Conservation (phyloP, 2,329 filamentous ascomycete genomes). For the Byssoonygena ceratinophila region DNA sequence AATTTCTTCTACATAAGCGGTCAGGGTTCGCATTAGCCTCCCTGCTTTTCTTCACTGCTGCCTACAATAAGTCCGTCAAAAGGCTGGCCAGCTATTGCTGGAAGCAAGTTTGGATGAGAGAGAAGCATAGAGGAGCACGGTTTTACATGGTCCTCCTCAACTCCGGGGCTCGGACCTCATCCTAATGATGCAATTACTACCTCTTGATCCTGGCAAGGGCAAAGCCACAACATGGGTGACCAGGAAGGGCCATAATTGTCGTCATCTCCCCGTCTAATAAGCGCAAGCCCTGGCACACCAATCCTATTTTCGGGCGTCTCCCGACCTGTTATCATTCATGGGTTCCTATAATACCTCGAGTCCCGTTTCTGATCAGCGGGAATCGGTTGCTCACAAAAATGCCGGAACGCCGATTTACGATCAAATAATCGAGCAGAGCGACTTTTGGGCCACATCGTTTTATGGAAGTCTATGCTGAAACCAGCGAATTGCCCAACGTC, state of each 20-base stretch:
- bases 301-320: not conserved
- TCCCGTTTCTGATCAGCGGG: not conserved
- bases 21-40: not conserved
- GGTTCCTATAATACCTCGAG: not conserved
- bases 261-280: not conserved
- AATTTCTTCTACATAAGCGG: no score
- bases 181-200: not conserved
- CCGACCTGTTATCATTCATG: not conserved
- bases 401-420: not conserved
- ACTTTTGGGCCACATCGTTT: no score
- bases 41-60: not conserved
- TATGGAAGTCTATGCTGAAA: no score
- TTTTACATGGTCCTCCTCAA: not conserved
- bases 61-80: not conserved
- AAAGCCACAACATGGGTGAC: not conserved
- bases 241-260: not conserved
- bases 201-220: not conserved
- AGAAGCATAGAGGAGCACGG: not conserved
- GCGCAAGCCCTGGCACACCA: not conserved
- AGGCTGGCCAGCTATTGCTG: not conserved
- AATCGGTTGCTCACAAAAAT: no score
- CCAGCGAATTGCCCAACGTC: no score
- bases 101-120: not conserved
- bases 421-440: not conserved
- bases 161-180: not conserved